Evolutionary conservation across 1,284 basidiomycete genomes (phyloP).

Genomic region (Ceratobasidium sp.): DNA sequence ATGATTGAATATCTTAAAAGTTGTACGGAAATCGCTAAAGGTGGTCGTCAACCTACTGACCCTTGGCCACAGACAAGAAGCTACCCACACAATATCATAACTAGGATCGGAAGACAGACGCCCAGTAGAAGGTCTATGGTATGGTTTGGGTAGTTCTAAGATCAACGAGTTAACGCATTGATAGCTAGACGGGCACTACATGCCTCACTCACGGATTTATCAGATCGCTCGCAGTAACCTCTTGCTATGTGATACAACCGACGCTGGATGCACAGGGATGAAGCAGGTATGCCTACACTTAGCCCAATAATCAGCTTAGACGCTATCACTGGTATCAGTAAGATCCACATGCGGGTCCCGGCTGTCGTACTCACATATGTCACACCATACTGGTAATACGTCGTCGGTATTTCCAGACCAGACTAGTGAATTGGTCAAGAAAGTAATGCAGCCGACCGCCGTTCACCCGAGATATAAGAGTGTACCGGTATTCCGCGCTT

Average conservation of each 20-base stretch:
- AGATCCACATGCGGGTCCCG: constrained; percentile 4
- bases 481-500: constrained; percentile 73
- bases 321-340: constrained; percentile 54
- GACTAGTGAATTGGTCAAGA: constrained; percentile 73
- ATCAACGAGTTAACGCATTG: background rate
- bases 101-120: constrained; percentile 62
- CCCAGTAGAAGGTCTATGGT: constrained; percentile 64
- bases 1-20: constrained; percentile 40
- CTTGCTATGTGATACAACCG: constrained; percentile 65
- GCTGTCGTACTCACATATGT: constrained; percentile 69
- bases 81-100: constrained; percentile 66
- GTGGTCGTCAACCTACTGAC: background rate
- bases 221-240: constrained; percentile 51
- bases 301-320: constrained; percentile 58
- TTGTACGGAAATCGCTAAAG: background rate
- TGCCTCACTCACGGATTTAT: constrained; percentile 44
- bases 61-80: background rate
- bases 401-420: constrained; percentile 74
- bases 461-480: constrained; percentile 76
- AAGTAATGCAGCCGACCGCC: constrained; percentile 67
- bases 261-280: constrained; percentile 65
- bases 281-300: constrained; percentile 60
- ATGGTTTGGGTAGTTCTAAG: constrained; percentile 44
- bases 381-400: constrained; percentile 77
- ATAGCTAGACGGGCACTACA: constrained; percentile 52